These are phyloP conservation scores for Paspalum notatum DNA, from an alignment of 176 grass and related monocot species.

Conservation along the genomic window DNA sequence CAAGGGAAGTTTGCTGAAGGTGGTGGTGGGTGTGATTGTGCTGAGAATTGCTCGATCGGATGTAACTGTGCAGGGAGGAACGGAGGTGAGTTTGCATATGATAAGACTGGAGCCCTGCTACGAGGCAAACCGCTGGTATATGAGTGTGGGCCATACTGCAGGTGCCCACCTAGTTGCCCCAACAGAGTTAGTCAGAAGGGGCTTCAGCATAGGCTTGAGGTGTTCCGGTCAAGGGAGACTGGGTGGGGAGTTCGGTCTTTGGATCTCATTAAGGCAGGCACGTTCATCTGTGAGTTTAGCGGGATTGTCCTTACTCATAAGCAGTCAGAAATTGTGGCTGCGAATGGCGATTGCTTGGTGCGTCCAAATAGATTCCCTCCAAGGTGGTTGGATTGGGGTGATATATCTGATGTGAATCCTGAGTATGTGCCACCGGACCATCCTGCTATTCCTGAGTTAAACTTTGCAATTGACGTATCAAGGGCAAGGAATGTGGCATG, in stretches of 20 bases:
- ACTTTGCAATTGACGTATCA: constrained; percentile 92
- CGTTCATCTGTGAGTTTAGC: constrained; percentile 94
- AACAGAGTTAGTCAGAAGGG: constrained; percentile 97
- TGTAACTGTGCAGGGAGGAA: constrained; percentile 84
- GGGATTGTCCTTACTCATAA: constrained; percentile 82
- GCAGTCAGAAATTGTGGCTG: constrained; percentile 66
- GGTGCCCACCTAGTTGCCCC: constrained; percentile 71
- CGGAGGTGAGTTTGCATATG: constrained; percentile 85
- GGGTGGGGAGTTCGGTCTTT: constrained; percentile 95
- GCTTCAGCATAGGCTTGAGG: constrained; percentile 71
- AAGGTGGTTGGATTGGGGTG: constrained; percentile 96
- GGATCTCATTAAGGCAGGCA: constrained; percentile 90
- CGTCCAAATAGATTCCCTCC: constrained; percentile 76
- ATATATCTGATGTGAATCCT: constrained; percentile 86
- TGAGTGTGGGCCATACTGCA: constrained; percentile 86
- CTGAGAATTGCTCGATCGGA: constrained; percentile 64
- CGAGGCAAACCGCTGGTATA: constrained; percentile 89
- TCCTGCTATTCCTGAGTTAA: constrained; percentile 56
- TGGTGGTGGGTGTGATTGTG: constrained; percentile 79
- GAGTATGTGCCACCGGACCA: constrained; percentile 67
- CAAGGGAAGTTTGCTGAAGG: constrained; percentile 69
- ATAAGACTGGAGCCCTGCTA: constrained; percentile 62
- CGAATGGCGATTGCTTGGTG: constrained; percentile 79
- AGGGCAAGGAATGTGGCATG: constrained; percentile 94
- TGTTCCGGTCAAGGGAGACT: constrained; percentile 91